Evolutionary conservation across 1,139 yeast species (phyloP).

Genomic region (Diutina rugosa): DNA sequence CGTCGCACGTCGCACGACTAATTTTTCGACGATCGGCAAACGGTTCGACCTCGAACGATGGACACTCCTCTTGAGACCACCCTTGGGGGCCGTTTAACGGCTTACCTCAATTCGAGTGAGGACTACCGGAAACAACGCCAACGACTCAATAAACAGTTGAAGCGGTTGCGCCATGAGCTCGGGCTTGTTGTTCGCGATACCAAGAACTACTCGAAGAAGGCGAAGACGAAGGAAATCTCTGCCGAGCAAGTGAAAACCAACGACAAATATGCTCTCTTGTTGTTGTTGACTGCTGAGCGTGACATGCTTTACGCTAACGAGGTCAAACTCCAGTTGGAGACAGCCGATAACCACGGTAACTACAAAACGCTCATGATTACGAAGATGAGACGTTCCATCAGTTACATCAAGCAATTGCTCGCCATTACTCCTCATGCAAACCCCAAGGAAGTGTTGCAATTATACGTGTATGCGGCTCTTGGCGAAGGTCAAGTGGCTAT

Average conservation of each 20-base stretch:
- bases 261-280: constrained; percentile 31
- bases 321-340: constrained; percentile 42
- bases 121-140: constrained; percentile 39
- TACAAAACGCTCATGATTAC: constrained; percentile 45
- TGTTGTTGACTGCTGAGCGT: constrained; percentile 51
- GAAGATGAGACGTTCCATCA: constrained; percentile 54
- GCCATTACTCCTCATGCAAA: not conserved
- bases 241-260: constrained; percentile 35
- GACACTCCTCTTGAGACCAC: constrained; percentile 27
- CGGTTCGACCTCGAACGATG: not conserved
- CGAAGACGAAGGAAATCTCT: constrained; percentile 27
- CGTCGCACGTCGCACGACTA: not conserved
- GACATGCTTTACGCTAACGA: constrained; percentile 60
- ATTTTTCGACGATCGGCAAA: not conserved
- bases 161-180: constrained; percentile 44
- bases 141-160: constrained; percentile 32
- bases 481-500: constrained; percentile 48
- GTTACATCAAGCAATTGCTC: constrained; percentile 30
- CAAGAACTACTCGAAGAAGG: constrained; percentile 34
- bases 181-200: constrained; percentile 47
- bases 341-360: constrained; percentile 27
- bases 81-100: constrained; percentile 33
- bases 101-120: constrained; percentile 36
- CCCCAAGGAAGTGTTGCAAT: constrained; percentile 31
- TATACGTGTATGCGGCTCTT: constrained; percentile 46